Evolutionary conservation across 352 stramenopile species (phyloP), one percentile per base, ranked within the genome.

Genomic region (Thalassiosira hispida): DNA sequence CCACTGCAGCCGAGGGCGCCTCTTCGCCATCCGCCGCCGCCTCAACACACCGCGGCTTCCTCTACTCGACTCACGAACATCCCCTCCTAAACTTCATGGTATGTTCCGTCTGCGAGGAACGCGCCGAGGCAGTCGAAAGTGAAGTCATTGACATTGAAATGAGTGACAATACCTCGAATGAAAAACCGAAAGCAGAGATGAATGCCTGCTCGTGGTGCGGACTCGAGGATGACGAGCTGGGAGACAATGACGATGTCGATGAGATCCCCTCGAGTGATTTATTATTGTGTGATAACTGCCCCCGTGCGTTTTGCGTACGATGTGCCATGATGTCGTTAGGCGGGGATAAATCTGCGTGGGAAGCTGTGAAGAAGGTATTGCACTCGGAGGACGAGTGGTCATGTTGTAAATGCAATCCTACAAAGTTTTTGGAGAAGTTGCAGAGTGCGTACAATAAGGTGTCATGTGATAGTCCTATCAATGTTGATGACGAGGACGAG

Each of bases 41-140:
- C 2, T 46, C 8, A 52, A 46, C 8, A 59, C 4, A 14, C 0
- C 8, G 0, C 11, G 6, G 20, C 42, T 68, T 52, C 23, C 52
- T 71, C 27, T 88, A 87, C 51, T 67, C 77, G 0, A 80, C 74
- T 8, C 85, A 91, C 59, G 60, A 75, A 68, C 85, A 91, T 66
- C 85, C 85, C 9, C 51, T 84, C 0, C 67, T 91, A 2, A 47
- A 73, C 16, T 62, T 91, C 25, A 49, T 77, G 4, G 73, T 83
- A 1, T 91, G 85, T 63, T 70, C 49, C 27, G 64, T 85, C 7
- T 91, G 85, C 42, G 53, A 59, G 11, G 84, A 90, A 61, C 40
- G 51, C 5, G 75, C 71, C 22, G 57, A 77, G 38, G 46, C 51
- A 5, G 64, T 80, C 0, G 80, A 87, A 44, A 55, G 27, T 0